Percentiles rank a stretch among this genome's conserved stretches.
phyloP scores from a whole-genome alignment of 495 filamentous ascomycete species.

The Podospora sp. region DNA sequence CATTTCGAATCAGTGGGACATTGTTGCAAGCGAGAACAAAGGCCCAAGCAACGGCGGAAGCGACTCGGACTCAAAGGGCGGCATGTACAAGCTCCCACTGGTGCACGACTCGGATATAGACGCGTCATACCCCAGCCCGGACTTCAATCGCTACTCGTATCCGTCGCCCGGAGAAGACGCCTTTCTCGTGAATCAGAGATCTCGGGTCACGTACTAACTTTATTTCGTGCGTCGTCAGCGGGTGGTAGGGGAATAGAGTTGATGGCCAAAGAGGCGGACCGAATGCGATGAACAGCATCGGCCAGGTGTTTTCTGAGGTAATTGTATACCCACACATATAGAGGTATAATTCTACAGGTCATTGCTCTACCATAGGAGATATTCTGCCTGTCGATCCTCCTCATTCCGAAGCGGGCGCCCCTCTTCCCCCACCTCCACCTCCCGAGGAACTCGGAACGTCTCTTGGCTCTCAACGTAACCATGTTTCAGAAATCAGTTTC shows the following conservation, averaged over 20 bases:
- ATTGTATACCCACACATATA: no score
- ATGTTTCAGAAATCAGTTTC: not conserved
- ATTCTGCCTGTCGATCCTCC: not conserved
- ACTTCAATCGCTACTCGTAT: constrained; percentile 4
- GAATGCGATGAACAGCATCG: no score
- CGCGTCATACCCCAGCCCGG: not conserved
- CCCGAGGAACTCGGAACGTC: not conserved
- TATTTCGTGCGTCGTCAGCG: no score
- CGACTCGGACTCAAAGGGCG: not conserved
- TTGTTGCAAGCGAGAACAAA: not conserved
- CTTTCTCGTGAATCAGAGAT: not conserved
- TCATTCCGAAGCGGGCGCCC: not conserved
- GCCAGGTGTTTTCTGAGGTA: no score
- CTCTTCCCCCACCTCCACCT: not conserved
- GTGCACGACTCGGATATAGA: not conserved
- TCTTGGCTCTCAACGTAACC: not conserved
- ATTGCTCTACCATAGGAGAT: no score
- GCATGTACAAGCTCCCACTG: constrained; percentile 1
- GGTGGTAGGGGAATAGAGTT: no score
- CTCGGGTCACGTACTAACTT: not conserved
- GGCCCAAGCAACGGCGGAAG: not conserved
- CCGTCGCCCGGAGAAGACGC: constrained; percentile 9
- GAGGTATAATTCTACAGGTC: no score
- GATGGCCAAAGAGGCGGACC: no score
- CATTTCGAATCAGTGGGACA: constrained; percentile 10